These are phyloP conservation scores for Leccinum longicurvipes DNA, from an alignment of 768 basidiomycete species.

Conservation along the genomic window DNA sequence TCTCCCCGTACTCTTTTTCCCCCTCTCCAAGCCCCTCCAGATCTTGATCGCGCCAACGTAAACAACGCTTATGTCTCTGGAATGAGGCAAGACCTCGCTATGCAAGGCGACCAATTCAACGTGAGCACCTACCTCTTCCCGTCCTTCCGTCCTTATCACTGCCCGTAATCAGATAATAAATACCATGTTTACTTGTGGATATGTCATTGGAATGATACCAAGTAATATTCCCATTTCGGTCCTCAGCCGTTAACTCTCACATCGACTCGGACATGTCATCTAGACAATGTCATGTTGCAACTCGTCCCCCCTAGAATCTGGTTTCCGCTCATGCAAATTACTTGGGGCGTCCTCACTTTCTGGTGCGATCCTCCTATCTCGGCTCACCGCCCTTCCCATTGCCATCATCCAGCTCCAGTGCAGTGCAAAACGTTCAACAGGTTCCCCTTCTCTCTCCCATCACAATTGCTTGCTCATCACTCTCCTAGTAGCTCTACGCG, in stretches of 20 bases:
- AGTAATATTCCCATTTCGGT: constrained; percentile 35
- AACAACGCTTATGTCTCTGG: constrained; percentile 77
- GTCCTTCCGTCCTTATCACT: not conserved
- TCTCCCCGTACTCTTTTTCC: not conserved
- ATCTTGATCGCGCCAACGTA: constrained; percentile 66
- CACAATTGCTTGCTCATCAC: not conserved
- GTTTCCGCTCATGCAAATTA: constrained; percentile 61
- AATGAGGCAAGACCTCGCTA: constrained; percentile 68
- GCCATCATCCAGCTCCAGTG: constrained; percentile 45
- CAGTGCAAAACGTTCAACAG: constrained; percentile 53
- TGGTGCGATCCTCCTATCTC: constrained; percentile 36
- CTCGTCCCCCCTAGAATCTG: constrained; percentile 60
- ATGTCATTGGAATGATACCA: constrained; percentile 72
- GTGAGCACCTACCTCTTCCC: constrained; percentile 26
- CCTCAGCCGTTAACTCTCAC: not conserved
- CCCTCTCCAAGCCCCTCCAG: constrained; percentile 27
- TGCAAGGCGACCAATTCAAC: constrained; percentile 64
- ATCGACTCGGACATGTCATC: constrained; percentile 3
- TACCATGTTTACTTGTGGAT: constrained; percentile 71
- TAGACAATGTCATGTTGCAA: constrained; percentile 67
- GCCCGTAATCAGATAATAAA: constrained; percentile 50
- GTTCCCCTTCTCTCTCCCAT: constrained; percentile 26
- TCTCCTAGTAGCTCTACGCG: constrained; percentile 49
- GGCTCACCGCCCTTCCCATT: not conserved
- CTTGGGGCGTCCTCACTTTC: constrained; percentile 66